phyloP scores from a whole-genome alignment of 169 alveolate species.

The Toxoplasma gondii region DNA sequence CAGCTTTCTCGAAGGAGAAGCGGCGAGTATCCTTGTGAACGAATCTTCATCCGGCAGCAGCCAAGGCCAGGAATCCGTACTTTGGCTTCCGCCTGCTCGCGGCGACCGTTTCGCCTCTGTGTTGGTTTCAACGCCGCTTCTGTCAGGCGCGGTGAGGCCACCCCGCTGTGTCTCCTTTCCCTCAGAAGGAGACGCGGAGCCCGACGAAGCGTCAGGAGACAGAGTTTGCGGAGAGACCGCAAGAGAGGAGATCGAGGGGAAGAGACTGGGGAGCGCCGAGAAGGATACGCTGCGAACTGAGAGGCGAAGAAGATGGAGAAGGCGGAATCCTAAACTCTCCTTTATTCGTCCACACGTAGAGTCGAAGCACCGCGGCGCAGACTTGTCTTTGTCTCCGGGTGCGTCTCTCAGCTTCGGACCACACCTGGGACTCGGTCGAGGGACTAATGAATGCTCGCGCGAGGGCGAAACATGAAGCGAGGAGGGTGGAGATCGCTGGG shows the following conservation, averaged over 20 bases:
- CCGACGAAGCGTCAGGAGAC: too few relatives aligned
- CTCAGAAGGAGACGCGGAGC: too few relatives aligned
- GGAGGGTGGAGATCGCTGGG: background rate
- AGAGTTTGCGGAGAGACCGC: background rate
- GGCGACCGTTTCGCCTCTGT: too few relatives aligned
- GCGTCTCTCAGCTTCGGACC: background rate
- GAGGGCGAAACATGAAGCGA: background rate
- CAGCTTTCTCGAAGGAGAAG: background rate
- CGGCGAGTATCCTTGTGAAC: background rate
- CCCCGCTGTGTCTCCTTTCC: too few relatives aligned
- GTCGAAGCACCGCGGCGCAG: background rate
- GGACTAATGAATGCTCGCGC: background rate
- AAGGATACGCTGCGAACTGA: background rate
- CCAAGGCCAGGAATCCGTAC: background rate
- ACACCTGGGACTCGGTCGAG: background rate
- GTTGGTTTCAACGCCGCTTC: too few relatives aligned
- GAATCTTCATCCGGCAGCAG: background rate
- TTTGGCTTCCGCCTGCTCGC: too few relatives aligned
- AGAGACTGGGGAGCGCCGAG: background rate
- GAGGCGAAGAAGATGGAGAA: constrained; percentile 10
- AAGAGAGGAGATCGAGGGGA: background rate
- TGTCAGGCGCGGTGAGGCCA: too few relatives aligned
- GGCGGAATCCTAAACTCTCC: background rate
- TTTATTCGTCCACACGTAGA: background rate
- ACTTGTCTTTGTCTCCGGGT: background rate